Base-by-base conservation (phyloP, 2,329 filamentous ascomycete genomes). In the Fusarium transvaalense region DNA sequence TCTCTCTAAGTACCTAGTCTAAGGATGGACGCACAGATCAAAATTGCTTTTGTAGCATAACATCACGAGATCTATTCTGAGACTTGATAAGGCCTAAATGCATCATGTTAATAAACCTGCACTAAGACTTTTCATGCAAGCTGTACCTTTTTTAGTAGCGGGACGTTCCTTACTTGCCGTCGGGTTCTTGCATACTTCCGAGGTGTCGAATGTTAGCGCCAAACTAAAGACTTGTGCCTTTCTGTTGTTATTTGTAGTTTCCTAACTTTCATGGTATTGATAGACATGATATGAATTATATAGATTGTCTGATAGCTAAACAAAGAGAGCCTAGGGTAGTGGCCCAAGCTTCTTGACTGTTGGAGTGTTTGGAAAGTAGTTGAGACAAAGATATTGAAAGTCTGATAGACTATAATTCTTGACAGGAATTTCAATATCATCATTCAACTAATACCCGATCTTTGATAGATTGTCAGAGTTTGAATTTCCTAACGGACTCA, bases 141-240 rank as follows among this genome's bases (percentile, higher is more conserved):
- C 25, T 50, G 58, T 21, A 39, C 6, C 12, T 29, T 43, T 43
- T 46, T 41, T 21, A 13, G 13, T 38, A 64, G 35, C 60, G 60
- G 60, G 58, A 63, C 29, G 51, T 63, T 45, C 42, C 58, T 63
- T 63, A 42, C 60, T 51, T 51, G 47, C 47, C 32, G 47, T 39
- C 47, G 47, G 47, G 47, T 51, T 35, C 47, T 63, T 63, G 60
- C 60, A 63, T 63, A 19, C 32, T 48, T 63, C 58, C 58, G 50
- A 56, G 42, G 10, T 43, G 38, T 62, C 39, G 13, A 31, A 56
- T 31, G 15, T 31, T 63, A 63, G 60, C 51, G 32, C 31, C 37
- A 63, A 27, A 51, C 60, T 63, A 64, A 57, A 32, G 21, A 29
- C 31, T 48, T 57, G 27, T 14, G 47, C 31, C 41, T 52, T 37